Evolutionary conservation across 257 asterid species (phyloP).

Genomic region (Ajuga chamaepitys): DNA sequence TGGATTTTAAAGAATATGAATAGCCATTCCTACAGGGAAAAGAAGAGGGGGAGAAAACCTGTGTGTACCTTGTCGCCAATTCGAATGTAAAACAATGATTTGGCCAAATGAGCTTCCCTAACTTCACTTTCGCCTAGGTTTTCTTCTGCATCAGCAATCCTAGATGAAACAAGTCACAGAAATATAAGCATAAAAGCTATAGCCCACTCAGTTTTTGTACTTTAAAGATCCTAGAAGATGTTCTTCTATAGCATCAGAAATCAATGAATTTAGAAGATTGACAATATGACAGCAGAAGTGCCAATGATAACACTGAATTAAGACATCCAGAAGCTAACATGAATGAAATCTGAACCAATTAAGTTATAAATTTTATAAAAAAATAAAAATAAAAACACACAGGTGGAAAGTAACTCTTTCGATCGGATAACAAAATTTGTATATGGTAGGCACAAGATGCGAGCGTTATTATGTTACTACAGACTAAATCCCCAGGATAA

Average conservation of each 20-base stretch:
- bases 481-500: not conserved
- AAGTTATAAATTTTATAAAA: not conserved
- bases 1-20: slow-evolving; percentile 22
- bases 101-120: slow-evolving; percentile 91
- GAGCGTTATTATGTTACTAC: not conserved
- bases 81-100: slow-evolving; percentile 64
- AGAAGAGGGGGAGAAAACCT: not conserved
- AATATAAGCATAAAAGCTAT: slow-evolving; percentile 6
- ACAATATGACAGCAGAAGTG: not conserved
- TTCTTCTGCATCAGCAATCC: slow-evolving; percentile 95
- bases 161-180: slow-evolving; percentile 24
- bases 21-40: not conserved
- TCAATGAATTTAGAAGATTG: not conserved
- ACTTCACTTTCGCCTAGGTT: slow-evolving; percentile 96
- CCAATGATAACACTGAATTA: not conserved
- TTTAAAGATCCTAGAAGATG: not conserved
- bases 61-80: slow-evolving; percentile 64
- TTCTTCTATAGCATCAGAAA: not conserved
- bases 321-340: not conserved
- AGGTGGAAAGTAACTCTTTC: not conserved
- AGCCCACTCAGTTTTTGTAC: not conserved
- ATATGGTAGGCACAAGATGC: not conserved
- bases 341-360: not conserved
- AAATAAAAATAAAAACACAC: not conserved
- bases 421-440: not conserved